phyloP scores from a whole-genome alignment of 73 alveolate genomes.

The Paramecium pentaurelia region DNA sequence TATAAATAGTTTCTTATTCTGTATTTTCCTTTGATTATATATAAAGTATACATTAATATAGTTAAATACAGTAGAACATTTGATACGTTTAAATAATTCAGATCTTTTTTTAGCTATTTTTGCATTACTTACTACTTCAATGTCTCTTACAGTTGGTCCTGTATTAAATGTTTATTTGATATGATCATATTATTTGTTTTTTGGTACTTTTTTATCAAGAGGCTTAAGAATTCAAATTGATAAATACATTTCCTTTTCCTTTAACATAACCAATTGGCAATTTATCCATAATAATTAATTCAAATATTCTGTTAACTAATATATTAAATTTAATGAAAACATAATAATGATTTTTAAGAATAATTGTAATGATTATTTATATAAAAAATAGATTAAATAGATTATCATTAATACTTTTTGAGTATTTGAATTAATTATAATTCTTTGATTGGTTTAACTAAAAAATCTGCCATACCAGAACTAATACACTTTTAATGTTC shows the following conservation, averaged over 20 bases:
- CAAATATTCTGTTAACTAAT: not conserved
- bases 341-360: not conserved
- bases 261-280: slow-evolving; percentile 58
- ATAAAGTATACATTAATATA: slow-evolving; percentile 58
- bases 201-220: slow-evolving; percentile 87
- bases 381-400: not conserved
- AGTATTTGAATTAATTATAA: not conserved
- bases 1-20: slow-evolving; percentile 65
- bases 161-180: slow-evolving; percentile 79
- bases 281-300: slow-evolving; percentile 31
- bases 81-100: slow-evolving; percentile 84
- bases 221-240: slow-evolving; percentile 48
- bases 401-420: not conserved
- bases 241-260: slow-evolving; percentile 60
- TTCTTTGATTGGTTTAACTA: not conserved
- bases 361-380: not conserved
- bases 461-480: not conserved
- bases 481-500: not conserved
- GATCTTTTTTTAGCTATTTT: slow-evolving; percentile 81
- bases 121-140: slow-evolving; percentile 77
- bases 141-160: slow-evolving; percentile 93
- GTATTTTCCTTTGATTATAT: slow-evolving; percentile 46
- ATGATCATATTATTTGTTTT: slow-evolving; percentile 84
- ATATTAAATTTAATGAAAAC: not conserved
- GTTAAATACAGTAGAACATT: slow-evolving; percentile 78